Evolutionary conservation across 176 grass and related monocot genomes (phyloP).

Genomic region (Carex littledalei): DNA sequence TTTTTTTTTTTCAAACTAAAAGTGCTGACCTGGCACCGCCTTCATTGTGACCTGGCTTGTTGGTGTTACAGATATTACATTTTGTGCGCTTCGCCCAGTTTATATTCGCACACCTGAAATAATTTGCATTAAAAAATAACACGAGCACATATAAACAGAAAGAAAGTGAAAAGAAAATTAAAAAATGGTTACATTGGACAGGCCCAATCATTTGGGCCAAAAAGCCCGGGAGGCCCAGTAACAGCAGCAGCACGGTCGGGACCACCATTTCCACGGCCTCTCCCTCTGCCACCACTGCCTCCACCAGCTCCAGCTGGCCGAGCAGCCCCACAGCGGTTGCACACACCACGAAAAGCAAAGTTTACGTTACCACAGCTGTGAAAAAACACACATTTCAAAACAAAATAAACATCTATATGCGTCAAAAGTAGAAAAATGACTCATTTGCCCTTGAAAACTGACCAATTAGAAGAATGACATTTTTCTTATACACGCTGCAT

Average conservation of each 20-base stretch:
- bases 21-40: slow-evolving; percentile 62
- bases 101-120: slow-evolving; percentile 82
- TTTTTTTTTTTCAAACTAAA: background rate
- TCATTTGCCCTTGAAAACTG: too few relatives aligned
- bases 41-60: slow-evolving; percentile 82
- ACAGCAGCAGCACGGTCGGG: slow-evolving; percentile 34
- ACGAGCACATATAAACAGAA: background rate
- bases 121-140: background rate
- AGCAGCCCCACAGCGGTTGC: slow-evolving; percentile 46
- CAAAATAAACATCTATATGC: background rate
- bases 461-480: too few relatives aligned
- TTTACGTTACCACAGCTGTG: slow-evolving; percentile 88
- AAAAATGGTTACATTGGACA: slow-evolving; percentile 75
- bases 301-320: slow-evolving; percentile 33
- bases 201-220: slow-evolving; percentile 97
- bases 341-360: slow-evolving; percentile 66
- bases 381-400: slow-evolving; percentile 28
- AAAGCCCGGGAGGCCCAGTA: slow-evolving; percentile 78
- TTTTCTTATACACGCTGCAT: too few relatives aligned
- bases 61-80: slow-evolving; percentile 97
- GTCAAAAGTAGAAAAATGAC: too few relatives aligned
- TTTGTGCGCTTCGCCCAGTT: slow-evolving; percentile 95
- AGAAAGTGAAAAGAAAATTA: background rate
- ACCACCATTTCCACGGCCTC: slow-evolving; percentile 35
- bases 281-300: slow-evolving; percentile 20